Evolutionary conservation across 2,329 filamentous ascomycete genomes (phyloP), one percentile per base, ranked within the genome.

Genomic region (Epichloe scottii): DNA sequence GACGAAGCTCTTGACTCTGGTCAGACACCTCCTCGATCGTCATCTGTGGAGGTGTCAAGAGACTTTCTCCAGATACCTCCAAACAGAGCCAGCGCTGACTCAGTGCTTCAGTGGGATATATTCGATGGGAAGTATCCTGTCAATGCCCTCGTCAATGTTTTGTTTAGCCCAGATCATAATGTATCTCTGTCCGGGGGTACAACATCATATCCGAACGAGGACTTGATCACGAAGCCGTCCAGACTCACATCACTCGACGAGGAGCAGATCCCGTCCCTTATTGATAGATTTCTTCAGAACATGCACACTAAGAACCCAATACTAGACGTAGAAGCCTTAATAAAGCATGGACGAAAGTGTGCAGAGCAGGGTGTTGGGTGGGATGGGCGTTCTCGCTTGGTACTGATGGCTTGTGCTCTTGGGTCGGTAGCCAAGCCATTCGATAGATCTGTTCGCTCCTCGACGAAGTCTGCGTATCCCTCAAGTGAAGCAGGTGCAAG

Each of bases 271-370:
- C 56, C 57, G 5, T 45, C 50, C 4, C 56, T 62, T 11, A 54
- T 60, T 21, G 57, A 60, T 26, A 53, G 55, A 11, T 62, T 60
- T 42, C 52, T 62, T 3, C 54, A 57, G 43, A 55, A 58, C 26
- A 57, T 60, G 8, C 58, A 62, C 44, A 60, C 57, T 6, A 60
- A 62, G 48, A 62, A 62, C 52, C 59, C 59, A 10, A 58, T 60
- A 30, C 52, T 62, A 1, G 56, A 62, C 34, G 53, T 57, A 1
- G 55, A 58, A 47, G 33, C 47, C 35, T 41, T 60, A 17, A 52
- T 59, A 40, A 52, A 59, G 44, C 55, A 59, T 23, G 59, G 53
- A 14, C 49, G 58, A 19, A 44, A 46, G 17, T 57, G 59, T 35
- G 54, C 56, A 5, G 59, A 60, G 19, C 52, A 56, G 33, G 60